Conservation (phyloP, 495 filamentous ascomycete species). For the Penicillium diatomitis region DNA sequence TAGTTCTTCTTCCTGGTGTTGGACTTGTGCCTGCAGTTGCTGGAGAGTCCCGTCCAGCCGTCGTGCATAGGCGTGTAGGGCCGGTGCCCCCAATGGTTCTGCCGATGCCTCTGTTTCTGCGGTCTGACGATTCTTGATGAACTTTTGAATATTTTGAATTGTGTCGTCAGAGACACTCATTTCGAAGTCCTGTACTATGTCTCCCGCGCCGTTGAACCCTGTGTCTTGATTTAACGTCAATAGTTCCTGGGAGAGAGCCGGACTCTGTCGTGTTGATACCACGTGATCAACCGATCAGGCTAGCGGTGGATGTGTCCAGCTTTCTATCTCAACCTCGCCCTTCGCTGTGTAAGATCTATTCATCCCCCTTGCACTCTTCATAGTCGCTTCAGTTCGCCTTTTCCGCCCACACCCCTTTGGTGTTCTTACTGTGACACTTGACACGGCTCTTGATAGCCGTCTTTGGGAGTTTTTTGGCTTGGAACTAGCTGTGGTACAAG, state of each 20-base stretch:
- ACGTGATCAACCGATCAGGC: conserved; percentile 6
- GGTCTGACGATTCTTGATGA: conserved; percentile 27
- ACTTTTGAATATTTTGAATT: conserved; percentile 30
- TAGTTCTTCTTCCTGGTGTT: conserved; percentile 54
- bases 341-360: not conserved
- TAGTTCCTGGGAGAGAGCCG: too few relatives aligned
- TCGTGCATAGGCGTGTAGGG: conserved; percentile 30
- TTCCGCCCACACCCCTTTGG: not conserved
- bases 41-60: conserved; percentile 57
- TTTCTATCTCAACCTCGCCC: conserved; percentile 5
- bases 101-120: conserved; percentile 26
- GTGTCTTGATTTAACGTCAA: not conserved
- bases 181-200: not conserved
- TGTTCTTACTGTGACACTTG: not conserved
- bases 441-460: not conserved
- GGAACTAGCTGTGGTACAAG: conserved; percentile 2
- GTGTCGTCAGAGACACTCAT: conserved; percentile 29
- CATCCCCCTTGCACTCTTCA: conserved; percentile 19
- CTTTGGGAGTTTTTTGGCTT: not conserved
- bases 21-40: conserved; percentile 55
- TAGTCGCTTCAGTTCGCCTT: conserved; percentile 8
- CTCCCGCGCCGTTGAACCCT: not conserved
- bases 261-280: conserved; percentile 4
- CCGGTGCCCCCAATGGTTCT: conserved; percentile 23
- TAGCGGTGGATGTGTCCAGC: conserved; percentile 10